These are phyloP conservation scores for Amauroascus verrucosus DNA, from an alignment of 2,329 filamentous ascomycete genomes.

Conservation along the genomic window DNA sequence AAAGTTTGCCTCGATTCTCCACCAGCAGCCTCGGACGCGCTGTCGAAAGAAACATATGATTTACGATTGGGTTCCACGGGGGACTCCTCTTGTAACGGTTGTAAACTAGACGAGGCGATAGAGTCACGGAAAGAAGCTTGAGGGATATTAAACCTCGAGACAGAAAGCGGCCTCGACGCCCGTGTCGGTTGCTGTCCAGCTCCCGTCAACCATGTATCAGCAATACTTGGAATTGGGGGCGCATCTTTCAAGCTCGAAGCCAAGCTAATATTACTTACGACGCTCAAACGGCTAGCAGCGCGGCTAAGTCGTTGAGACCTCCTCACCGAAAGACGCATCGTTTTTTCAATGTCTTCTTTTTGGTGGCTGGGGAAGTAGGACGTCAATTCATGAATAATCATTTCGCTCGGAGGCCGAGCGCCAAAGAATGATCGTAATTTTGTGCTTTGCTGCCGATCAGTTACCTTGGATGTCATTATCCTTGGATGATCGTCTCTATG, in stretches of 20 bases:
- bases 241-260: conserved; percentile 88
- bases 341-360: conserved; percentile 88
- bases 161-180: conserved; percentile 49
- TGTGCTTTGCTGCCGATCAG: conserved; percentile 30
- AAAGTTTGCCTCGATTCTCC: conserved; percentile 75
- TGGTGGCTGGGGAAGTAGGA: conserved; percentile 96
- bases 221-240: conserved; percentile 89
- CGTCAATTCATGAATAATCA: conserved; percentile 91
- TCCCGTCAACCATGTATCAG: conserved; percentile 72
- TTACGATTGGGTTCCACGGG: conserved; percentile 79
- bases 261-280: conserved; percentile 85
- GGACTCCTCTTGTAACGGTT: conserved; percentile 84
- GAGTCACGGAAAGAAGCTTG: conserved; percentile 70
- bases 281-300: conserved; percentile 84
- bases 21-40: conserved; percentile 41
- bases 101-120: conserved; percentile 75
- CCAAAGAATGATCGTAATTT: conserved; percentile 64
- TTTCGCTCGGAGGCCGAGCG: conserved; percentile 83
- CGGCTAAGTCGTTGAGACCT: conserved; percentile 84
- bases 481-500: conserved; percentile 40
- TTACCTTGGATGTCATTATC: conserved; percentile 7
- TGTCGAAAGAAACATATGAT: conserved; percentile 72
- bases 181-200: conserved; percentile 39
- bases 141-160: conserved; percentile 48
- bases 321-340: conserved; percentile 82